phyloP scores from a whole-genome alignment of 1,284 basidiomycete species.

The Cutaneotrichosporon sp. region DNA sequence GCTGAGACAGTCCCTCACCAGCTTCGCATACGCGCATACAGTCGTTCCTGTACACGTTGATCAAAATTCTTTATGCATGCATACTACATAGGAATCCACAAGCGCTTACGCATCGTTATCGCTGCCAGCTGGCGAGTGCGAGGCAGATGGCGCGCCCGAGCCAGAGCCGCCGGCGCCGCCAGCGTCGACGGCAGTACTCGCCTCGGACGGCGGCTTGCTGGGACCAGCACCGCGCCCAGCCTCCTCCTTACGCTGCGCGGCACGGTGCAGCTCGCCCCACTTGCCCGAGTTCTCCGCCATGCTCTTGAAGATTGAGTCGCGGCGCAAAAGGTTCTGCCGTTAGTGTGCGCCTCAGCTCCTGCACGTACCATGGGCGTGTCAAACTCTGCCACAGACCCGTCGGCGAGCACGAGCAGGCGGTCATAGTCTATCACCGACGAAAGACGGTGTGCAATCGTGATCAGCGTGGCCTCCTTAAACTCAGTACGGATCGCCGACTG shows the following conservation, averaged over 20 bases:
- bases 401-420: conserved; percentile 71
- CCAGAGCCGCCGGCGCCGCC: no score
- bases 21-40: no score
- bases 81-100: no score
- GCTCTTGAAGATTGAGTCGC: conserved; percentile 66
- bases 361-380: conserved; percentile 62
- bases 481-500: conserved; percentile 74
- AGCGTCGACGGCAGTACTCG: no score
- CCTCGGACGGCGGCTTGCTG: no score
- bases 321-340: conserved; percentile 60
- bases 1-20: no score
- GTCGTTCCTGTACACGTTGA: no score
- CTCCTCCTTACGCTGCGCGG: conserved; percentile 43
- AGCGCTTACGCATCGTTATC: no score
- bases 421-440: conserved; percentile 69
- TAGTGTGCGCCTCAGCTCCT: neutral
- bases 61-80: no score
- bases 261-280: conserved; percentile 54
- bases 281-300: conserved; percentile 80
- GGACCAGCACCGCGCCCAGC: neutral
- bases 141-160: no score
- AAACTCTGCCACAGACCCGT: conserved; percentile 70
- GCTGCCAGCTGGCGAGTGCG: no score
- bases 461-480: conserved; percentile 66
- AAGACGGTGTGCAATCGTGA: conserved; percentile 77